A percentile compares a stretch with the other conserved stretches of the same genome.
These are phyloP conservation scores for Yamadazyma scolyti DNA, from an alignment of 805 yeast species.

Conservation along the genomic window DNA sequence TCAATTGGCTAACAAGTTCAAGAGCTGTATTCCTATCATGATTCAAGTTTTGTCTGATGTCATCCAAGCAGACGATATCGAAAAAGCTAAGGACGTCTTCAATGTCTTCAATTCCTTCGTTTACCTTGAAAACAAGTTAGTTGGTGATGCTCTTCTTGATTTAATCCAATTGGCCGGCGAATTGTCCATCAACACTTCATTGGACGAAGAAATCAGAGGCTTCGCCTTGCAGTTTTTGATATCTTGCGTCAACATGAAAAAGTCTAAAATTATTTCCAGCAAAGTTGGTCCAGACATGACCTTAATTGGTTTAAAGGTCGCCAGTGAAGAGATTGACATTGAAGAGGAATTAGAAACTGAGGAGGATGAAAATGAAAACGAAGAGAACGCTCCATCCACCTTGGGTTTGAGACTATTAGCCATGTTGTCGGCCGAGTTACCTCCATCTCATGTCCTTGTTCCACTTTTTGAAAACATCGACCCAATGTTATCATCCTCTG, in stretches of 20 bases:
- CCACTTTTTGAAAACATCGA: constrained; percentile 70
- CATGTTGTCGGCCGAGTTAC: constrained; percentile 74
- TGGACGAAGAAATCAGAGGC: constrained; percentile 79
- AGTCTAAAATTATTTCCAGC: constrained; percentile 71
- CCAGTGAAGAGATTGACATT: constrained; percentile 71
- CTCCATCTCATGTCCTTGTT: constrained; percentile 86
- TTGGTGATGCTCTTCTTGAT: constrained; percentile 69
- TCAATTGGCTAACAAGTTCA: constrained; percentile 51
- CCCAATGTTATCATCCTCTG: constrained; percentile 51
- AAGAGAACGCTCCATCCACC: constrained; percentile 76
- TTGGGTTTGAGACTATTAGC: constrained; percentile 80
- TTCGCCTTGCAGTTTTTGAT: constrained; percentile 83
- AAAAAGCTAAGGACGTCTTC: constrained; percentile 69
- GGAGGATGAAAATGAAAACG: constrained; percentile 90
- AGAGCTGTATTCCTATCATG: constrained; percentile 70
- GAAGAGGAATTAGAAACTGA: constrained; percentile 75
- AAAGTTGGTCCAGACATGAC: constrained; percentile 83
- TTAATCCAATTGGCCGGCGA: constrained; percentile 73
- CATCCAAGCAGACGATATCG: constrained; percentile 66
- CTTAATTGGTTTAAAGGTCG: constrained; percentile 66
- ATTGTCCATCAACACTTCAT: constrained; percentile 58
- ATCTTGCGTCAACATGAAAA: constrained; percentile 74
- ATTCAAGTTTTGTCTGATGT: constrained; percentile 76
- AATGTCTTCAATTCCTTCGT: constrained; percentile 80
- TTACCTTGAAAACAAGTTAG: constrained; percentile 68